Base-by-base conservation (phyloP, 345 rosid genomes). In the Carallia brachiata region DNA sequence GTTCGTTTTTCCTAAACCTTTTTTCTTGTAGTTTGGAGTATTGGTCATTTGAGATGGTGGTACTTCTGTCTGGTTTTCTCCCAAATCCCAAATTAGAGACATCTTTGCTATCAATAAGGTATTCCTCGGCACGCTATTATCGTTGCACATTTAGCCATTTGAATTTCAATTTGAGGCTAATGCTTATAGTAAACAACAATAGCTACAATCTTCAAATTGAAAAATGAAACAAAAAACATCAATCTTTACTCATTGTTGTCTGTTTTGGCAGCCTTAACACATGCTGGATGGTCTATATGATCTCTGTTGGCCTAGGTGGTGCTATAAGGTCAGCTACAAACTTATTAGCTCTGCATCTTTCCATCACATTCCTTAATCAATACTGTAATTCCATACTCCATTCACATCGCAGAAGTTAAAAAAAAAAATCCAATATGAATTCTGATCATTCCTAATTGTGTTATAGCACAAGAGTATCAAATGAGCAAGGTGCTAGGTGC, bases 271-370 rank as follows among this genome's bases (percentile, higher is more conserved):
- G 88, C 85, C 83, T 90, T 67, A 90, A 88, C 75, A 86, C 91
- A 70, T 78, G 84, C 61, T 78, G 89, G 83, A 88, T 85, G 72
- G 85, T 86, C 61, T 86, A 84, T 72, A 86, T 84, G 92, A 78
- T 88, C 78, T 81, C 96, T 28, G 83, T 86, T 57, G 91, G 91
- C 4, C 88, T 88, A 23, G 86, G 93, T 36, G 87, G 89, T 23
- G 84, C 89, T 52, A 84, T 87, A 71, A 88, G 91, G 96, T 86
- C 23, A 62, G 74, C 63, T 28, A 6, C 6, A 48, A 18, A 12
- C 9, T n/a, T 9, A 39, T 32, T 15, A 2, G 15, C 40, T n/a
- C 34, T 15, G 4, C 10, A 18, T 62, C 4, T 27, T 44, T 2
- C 12, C 30, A 18, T n/a, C 32, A 62, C 37, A 62, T 16, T 39